Percentiles rank a stretch among this genome's conserved stretches.
phyloP scores from a whole-genome alignment of 768 basidiomycete species.

The Lactifluus rugatus region DNA sequence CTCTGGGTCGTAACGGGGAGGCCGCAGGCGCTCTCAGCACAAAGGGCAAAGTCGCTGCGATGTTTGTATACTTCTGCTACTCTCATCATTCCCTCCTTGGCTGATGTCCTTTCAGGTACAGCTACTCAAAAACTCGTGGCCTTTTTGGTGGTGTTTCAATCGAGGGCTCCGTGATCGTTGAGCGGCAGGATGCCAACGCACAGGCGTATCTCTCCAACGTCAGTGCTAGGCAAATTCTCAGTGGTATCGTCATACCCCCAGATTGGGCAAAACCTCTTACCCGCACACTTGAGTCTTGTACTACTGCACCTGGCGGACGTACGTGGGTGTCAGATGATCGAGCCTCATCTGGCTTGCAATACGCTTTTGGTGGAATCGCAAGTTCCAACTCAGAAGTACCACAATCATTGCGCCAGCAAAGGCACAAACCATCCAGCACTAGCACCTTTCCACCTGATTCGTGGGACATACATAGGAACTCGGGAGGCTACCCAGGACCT shows the following conservation, averaged over 20 bases:
- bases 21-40: slow-evolving; percentile 75
- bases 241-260: slow-evolving; percentile 64
- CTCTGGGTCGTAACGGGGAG: slow-evolving; percentile 92
- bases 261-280: slow-evolving; percentile 72
- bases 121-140: slow-evolving; percentile 86
- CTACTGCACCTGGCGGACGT: slow-evolving; percentile 56
- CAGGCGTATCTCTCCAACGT: slow-evolving; percentile 72
- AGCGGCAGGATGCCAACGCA: slow-evolving; percentile 86
- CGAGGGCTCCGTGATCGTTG: slow-evolving; percentile 86
- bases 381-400: slow-evolving; percentile 30
- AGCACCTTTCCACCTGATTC: slow-evolving; percentile 50
- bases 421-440: slow-evolving; percentile 22
- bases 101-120: slow-evolving; percentile 47
- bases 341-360: slow-evolving; percentile 26
- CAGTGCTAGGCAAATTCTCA: slow-evolving; percentile 69
- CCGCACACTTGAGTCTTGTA: slow-evolving; percentile 61
- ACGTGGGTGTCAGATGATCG: slow-evolving; percentile 53
- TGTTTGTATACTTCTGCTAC: slow-evolving; percentile 39
- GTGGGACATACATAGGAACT: slow-evolving; percentile 44
- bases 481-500: slow-evolving; percentile 47
- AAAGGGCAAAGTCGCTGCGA: slow-evolving; percentile 82
- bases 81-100: neutral
- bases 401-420: slow-evolving; percentile 11
- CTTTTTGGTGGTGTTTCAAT: slow-evolving; percentile 87
- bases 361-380: slow-evolving; percentile 51